Conservation (phyloP, 352 stramenopile species). For the Pythium oligandrum region DNA sequence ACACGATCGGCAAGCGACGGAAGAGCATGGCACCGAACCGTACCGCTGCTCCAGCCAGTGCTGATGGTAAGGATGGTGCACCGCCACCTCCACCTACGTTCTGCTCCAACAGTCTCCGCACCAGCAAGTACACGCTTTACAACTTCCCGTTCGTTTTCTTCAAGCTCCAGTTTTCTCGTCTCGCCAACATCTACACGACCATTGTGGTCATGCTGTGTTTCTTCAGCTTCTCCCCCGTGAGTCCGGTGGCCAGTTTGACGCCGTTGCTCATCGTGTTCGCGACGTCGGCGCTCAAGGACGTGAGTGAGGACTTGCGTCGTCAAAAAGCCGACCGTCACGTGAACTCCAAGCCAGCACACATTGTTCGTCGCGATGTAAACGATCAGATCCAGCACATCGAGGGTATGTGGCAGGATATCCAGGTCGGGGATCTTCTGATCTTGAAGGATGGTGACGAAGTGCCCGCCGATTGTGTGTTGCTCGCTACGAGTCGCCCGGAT, state of each 20-base stretch:
- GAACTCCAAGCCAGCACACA: constrained; percentile 72
- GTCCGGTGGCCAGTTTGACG: constrained; percentile 75
- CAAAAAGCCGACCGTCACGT: constrained; percentile 75
- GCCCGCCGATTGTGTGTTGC: constrained; percentile 73
- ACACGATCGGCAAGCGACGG: constrained; percentile 14
- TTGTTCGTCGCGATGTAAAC: constrained; percentile 56
- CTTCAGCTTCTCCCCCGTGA: constrained; percentile 84
- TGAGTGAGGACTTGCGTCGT: constrained; percentile 74
- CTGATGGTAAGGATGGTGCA: constrained; percentile 13
- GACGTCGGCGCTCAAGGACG: constrained; percentile 84
- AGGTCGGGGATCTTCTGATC: constrained; percentile 78
- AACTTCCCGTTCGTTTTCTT: constrained; percentile 89
- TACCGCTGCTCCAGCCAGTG: constrained; percentile 4
- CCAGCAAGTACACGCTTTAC: constrained; percentile 90
- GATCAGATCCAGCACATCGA: constrained; percentile 65
- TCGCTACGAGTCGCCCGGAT: constrained; percentile 70
- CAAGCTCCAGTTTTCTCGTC: constrained; percentile 88
- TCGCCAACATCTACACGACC: constrained; percentile 87
- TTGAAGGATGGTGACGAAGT: constrained; percentile 81
- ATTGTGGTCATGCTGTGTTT: constrained; percentile 88
- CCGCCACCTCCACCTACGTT: constrained; percentile 25
- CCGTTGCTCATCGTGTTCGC: constrained; percentile 86
- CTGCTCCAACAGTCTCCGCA: constrained; percentile 73
- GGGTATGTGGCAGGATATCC: constrained; percentile 78
- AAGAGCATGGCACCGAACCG: constrained; percentile 17